Conservation (phyloP, 306 rosid genomes). For the Begonia fuchsioides region DNA sequence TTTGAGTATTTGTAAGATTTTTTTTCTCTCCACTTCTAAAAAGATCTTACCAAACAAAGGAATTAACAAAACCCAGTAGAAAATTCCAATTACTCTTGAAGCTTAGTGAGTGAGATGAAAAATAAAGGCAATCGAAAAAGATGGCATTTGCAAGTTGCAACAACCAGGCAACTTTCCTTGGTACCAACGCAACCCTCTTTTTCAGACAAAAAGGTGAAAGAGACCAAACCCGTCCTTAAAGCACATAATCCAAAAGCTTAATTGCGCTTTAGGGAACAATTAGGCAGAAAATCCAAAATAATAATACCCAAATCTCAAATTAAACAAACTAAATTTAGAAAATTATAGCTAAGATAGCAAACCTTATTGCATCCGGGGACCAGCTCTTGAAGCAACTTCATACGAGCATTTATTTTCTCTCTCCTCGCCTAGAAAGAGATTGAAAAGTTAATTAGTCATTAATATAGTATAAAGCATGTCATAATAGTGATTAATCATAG, state of each 20-base stretch:
- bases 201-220: conserved; percentile 31
- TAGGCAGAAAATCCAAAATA: conserved; percentile 15
- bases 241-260: conserved; percentile 18
- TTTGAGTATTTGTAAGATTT: conserved; percentile 1
- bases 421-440: conserved; percentile 72
- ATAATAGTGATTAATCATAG: conserved; percentile 12
- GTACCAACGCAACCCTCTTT: conserved; percentile 30
- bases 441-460: neutral
- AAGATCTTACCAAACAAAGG: conserved; percentile 7
- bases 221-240: conserved; percentile 32
- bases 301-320: conserved; percentile 21
- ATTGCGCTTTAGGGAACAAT: conserved; percentile 44
- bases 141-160: conserved; percentile 9
- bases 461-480: neutral
- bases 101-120: neutral
- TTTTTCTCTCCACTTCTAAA: too few species aligned
- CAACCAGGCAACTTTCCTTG: conserved; percentile 30
- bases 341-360: conserved; percentile 20
- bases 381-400: conserved; percentile 92
- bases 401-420: conserved; percentile 96
- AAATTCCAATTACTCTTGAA: conserved; percentile 15
- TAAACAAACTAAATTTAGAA: conserved; percentile 13
- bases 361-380: conserved; percentile 99
- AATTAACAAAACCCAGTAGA: neutral
- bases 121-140: conserved; percentile 2